Conservation (phyloP, 805 yeast species). For the Ogataea minuta region DNA sequence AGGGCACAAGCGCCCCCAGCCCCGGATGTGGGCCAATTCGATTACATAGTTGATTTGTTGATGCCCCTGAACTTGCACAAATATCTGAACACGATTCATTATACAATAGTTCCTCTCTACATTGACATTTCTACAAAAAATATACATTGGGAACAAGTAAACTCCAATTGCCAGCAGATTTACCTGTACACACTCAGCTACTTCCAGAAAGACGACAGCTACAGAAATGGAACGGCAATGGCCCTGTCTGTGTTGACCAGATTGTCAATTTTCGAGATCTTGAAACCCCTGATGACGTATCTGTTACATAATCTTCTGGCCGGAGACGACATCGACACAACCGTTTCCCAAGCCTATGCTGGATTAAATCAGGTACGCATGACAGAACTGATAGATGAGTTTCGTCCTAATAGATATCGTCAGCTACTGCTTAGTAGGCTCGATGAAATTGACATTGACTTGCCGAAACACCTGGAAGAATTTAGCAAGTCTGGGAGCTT, state of each 20-base stretch:
- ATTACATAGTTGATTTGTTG: conserved; percentile 21
- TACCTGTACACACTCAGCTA: conserved; percentile 31
- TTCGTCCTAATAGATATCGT: conserved; percentile 13
- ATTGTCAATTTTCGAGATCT: conserved; percentile 43
- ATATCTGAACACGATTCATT: conserved; percentile 51
- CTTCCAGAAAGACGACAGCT: conserved; percentile 31
- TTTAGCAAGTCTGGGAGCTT: conserved; percentile 22
- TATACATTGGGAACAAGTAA: conserved; percentile 18
- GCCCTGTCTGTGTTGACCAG: conserved; percentile 47
- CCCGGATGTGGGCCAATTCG: conserved; percentile 59
- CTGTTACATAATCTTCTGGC: conserved; percentile 43
- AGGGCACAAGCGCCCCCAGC: conserved; percentile 56
- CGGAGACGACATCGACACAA: conserved; percentile 1
- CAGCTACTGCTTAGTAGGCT: conserved; percentile 26
- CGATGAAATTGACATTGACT: conserved; percentile 16
- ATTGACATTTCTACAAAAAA: conserved; percentile 19
- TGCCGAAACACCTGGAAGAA: conserved; percentile 6
- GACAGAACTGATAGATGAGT: conserved; percentile 28
- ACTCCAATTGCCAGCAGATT: conserved; percentile 17
- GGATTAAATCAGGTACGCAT: conserved; percentile 25
- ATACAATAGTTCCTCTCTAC: conserved; percentile 54
- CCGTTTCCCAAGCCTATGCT: conserved; percentile 14
- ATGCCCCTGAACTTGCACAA: conserved; percentile 41
- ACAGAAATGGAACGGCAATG: conserved; percentile 42
- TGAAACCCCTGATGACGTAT: conserved; percentile 47